Evolutionary conservation across 23 red algal genomes (phyloP), one percentile per base, ranked within the genome.

Genomic region (Gracilaria caudata): DNA sequence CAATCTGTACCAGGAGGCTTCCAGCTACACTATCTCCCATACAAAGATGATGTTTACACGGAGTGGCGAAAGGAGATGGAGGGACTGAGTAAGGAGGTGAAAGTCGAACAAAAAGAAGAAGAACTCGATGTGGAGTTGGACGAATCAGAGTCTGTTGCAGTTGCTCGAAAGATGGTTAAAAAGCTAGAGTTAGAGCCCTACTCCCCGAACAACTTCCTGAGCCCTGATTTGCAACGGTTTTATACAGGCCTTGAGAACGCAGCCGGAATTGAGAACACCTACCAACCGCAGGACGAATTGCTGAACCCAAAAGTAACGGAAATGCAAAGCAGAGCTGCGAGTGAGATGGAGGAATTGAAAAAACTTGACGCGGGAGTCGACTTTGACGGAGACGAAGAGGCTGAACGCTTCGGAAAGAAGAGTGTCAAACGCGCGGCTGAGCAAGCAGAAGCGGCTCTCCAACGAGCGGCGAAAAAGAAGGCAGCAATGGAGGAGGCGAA

Each of bases 31-130:
- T 65, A 77, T 35, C 82, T 95, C 41, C 93, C 93, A 10, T 95
- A 84, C 72, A 89, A 81, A 17, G 85, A 95, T 40, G 93, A 95
- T 29, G 58, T 95, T 44, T 91, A 91, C 77, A 89, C 86, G 4
- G 64, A 61, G 16, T 95, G 93, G 93, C 78, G 80, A 47, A 80
- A 81, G 45, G 73, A 75, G 30, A 75, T 91, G 19, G 25, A 64
- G 17, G 79, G 5, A 34, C 2, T 63, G 38, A 47, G 47, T 24
- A 37, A 80, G 47, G 68, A 76, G 34, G 83, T 59, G 19, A 55
- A 58, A 35, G 10, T 87, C 34, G 83, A 38, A 51, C 33, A 29
- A 9, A 90, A 90, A 64, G 65, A 90, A 44, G 86, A 90, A 73
- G 75, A 80, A 47, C 53, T 73, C 8, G 6, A 47, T 64, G 34